Base-by-base conservation (phyloP, 495 filamentous ascomycete species). In the Penicillium taxi region DNA sequence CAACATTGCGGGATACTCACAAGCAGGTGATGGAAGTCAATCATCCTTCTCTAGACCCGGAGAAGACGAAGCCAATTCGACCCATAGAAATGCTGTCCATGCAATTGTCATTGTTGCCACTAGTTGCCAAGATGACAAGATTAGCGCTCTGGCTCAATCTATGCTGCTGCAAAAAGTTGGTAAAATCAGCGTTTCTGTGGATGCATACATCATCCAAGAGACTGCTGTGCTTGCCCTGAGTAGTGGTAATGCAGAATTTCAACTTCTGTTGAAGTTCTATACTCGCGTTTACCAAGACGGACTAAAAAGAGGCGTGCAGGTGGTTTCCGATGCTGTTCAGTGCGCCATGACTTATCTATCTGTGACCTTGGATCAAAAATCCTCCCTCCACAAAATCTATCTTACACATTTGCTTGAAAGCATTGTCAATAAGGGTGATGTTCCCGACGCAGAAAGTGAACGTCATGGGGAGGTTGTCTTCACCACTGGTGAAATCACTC, bases 131-230 rank as follows among this genome's bases (percentile, higher is more conserved):
- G 89, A 98, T 44, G 78, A 86, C 23, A 94, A 95, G 59, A 91
- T 96, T 29, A 90, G 81, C 15, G 93, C 90, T 9, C 69, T 98
- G 36, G 87, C 87, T n/a, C 83, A 94, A 49, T 90, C 87, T 4
- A 96, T 96, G 83, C 73, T 98, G 12, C 63, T 94, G 6, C 91
- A 96, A 49, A 93, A 96, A 55, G 76, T 96, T 44, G 80, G 81
- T 6, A 90, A 88, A 50, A 70, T 95, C 24, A 89, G 73, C 51
- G 63, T 72, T 40, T 56, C 72, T 1, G 78, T 94, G 6, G 88
- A 96, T 64, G 73, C 81, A 9, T 78, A 78, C 35, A 90, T 96
- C 31, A 79, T 96, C 29, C 77, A 71, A 14, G 89, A 93, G 24
- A 76, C 85, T 16, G 86, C 88, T 21, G 56, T 69, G 4, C 61